Evolutionary conservation across 2,329 filamentous ascomycete species (phyloP).

Genomic region (Xylaria digitata): DNA sequence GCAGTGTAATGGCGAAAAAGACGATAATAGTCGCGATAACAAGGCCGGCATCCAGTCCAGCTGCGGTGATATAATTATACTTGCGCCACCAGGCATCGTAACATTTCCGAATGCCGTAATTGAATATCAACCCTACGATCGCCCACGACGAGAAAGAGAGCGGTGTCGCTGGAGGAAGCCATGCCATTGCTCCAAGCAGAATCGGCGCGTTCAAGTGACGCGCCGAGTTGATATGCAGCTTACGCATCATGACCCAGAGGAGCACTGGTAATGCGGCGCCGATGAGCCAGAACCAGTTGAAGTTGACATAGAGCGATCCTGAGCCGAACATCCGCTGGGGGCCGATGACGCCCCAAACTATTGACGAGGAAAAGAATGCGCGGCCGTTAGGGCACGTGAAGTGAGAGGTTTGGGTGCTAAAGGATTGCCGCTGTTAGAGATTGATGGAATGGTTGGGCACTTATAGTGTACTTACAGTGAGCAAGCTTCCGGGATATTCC

Average conservation of each 20-base stretch:
- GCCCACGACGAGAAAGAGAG: constrained; percentile 70
- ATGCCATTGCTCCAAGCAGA: constrained; percentile 65
- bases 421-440: not conserved
- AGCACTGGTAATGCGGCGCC: constrained; percentile 61
- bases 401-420: constrained; percentile 54
- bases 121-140: constrained; percentile 67
- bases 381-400: constrained; percentile 58
- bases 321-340: constrained; percentile 66
- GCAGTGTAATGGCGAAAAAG: constrained; percentile 54
- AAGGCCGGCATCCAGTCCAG: constrained; percentile 55
- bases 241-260: constrained; percentile 58
- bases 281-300: constrained; percentile 67
- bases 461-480: constrained; percentile 45
- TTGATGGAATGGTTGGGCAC: not conserved
- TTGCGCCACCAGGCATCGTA: constrained; percentile 70
- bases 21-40: constrained; percentile 54
- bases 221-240: constrained; percentile 55
- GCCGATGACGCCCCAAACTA: constrained; percentile 69
- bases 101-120: constrained; percentile 64
- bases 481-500: constrained; percentile 59
- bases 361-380: constrained; percentile 62
- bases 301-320: constrained; percentile 61
- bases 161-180: constrained; percentile 69
- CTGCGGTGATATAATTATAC: constrained; percentile 57
- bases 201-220: constrained; percentile 67